These are phyloP conservation scores for Globisporangium camurandrum DNA, from an alignment of 352 stramenopile species.

Conservation along the genomic window DNA sequence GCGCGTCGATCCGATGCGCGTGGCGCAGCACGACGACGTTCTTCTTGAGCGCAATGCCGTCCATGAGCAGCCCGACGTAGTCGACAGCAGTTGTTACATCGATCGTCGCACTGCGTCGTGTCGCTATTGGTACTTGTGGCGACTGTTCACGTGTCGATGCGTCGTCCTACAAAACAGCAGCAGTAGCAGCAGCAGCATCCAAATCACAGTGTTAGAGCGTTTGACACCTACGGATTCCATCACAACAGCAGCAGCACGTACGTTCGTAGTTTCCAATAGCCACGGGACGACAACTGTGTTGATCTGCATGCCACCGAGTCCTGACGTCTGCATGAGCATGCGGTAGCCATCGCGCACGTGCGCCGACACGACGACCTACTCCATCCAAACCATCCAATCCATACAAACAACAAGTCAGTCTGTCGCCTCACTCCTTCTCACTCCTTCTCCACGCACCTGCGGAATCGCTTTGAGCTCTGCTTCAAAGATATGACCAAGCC, in stretches of 20 bases:
- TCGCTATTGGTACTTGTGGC: too few species aligned
- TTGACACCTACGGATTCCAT: not conserved
- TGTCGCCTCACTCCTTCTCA: not conserved
- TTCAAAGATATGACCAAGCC: conserved; percentile 40
- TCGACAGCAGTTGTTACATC: conserved; percentile 13
- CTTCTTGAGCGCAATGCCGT: conserved; percentile 44
- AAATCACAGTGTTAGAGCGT: too few species aligned
- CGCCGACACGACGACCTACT: conserved; percentile 40
- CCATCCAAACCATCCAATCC: too few species aligned
- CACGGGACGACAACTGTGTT: conserved; percentile 70
- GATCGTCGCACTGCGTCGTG: conserved; percentile 2
- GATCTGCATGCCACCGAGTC: conserved; percentile 68
- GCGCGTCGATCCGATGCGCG: conserved; percentile 34
- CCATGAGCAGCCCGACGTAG: conserved; percentile 38
- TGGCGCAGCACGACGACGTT: conserved; percentile 52
- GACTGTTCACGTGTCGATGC: too few species aligned
- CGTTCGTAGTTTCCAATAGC: conserved; percentile 19
- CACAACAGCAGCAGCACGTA: conserved; percentile 6
- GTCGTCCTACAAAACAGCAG: too few species aligned
- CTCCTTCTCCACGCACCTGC: conserved; percentile 9
- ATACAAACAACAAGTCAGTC: not conserved
- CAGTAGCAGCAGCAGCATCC: too few species aligned
- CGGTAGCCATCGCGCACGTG: conserved; percentile 42
- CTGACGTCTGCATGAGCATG: conserved; percentile 58
- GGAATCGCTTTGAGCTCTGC: conserved; percentile 47